phyloP scores from a whole-genome alignment of 176 grass and related monocot genomes.

The Oryza meridionalis region DNA sequence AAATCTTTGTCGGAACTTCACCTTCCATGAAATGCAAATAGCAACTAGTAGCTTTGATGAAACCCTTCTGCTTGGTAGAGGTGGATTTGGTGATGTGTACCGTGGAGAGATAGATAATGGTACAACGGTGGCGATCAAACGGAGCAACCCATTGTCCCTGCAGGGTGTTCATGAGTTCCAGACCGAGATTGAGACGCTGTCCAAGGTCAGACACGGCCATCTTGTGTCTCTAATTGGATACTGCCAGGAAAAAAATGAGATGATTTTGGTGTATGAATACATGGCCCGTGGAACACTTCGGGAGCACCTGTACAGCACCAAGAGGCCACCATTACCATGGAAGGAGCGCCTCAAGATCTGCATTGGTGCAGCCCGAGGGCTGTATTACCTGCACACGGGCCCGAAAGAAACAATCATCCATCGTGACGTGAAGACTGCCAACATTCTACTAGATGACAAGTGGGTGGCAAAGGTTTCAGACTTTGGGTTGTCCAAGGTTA shows the following conservation, averaged over 20 bases:
- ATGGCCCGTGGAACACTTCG: conserved; percentile 56
- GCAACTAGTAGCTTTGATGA: conserved; percentile 68
- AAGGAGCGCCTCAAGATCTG: conserved; percentile 48
- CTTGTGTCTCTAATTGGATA: conserved; percentile 62
- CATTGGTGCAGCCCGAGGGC: conserved; percentile 51
- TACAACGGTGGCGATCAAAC: conserved; percentile 75
- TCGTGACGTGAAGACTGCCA: conserved; percentile 53
- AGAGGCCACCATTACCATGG: conserved; percentile 52
- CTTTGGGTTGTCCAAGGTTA: conserved; percentile 32
- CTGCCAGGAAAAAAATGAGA: conserved; percentile 54
- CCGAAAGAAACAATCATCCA: conserved; percentile 43
- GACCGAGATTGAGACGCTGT: conserved; percentile 52
- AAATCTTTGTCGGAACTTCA: conserved; percentile 51
- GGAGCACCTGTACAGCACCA: conserved; percentile 51
- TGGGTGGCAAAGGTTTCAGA: conserved; percentile 49
- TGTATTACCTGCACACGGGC: conserved; percentile 22
- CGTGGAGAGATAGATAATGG: conserved; percentile 57
- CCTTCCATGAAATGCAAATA: conserved; percentile 58
- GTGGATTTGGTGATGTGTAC: conserved; percentile 82
- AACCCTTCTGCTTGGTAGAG: conserved; percentile 58
- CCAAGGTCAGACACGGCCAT: conserved; percentile 52
- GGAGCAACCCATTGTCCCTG: conserved; percentile 57
- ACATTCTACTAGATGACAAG: conserved; percentile 55
- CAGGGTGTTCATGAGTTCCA: conserved; percentile 58
- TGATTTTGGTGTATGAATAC: conserved; percentile 63